Evolutionary conservation across 768 basidiomycete species (phyloP), one percentile per base, ranked within the genome.

Genomic region (Mycena capillaripes): DNA sequence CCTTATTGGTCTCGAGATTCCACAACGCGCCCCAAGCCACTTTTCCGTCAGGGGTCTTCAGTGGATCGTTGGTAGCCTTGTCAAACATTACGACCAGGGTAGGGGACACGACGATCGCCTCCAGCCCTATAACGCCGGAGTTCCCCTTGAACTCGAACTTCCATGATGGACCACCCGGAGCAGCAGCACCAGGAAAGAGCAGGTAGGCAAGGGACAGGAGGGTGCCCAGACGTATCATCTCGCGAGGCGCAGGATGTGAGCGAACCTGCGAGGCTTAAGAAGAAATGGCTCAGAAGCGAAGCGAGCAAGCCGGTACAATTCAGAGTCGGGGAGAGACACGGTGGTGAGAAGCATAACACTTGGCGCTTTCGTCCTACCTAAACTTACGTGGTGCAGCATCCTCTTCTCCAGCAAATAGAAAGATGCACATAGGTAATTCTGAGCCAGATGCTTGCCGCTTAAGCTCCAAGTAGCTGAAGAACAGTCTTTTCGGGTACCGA

Each of bases 21-120:
- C 88, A 91, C 69, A 85, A 86, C 0, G 86, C 81, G 3, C 85
- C 87, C 86, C 86, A 88, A 17, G 86, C 86, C 0, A 88, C 86
- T 73, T 89, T 88, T 0, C 85, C 86, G 38, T 84, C 83, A 6
- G 70, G 21, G 66, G 89, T 82, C 29, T 79, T 71, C 7, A 84
- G 71, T 2, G 88, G 85, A 79, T 90, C 90, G 69, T 83, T 81
- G 71, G 88, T 86, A 0, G 85, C 84, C 79, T 91, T 90, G 84
- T 92, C 90, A 55, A 91, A 78, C 72, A 91, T 85, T 4, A 79
- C 29, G 12, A 69, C 70, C 4, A 77, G 70, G 5, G 75, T 78
- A 14, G 75, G 77, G 19, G 77, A 76, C 9, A 79, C 76, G 29
- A 79, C 71, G 12, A 77, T 74, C n/a, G 74, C 48, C 64, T 79